phyloP scores from a whole-genome alignment of 257 asterid genomes.

The Solanum lycopersicoides region DNA sequence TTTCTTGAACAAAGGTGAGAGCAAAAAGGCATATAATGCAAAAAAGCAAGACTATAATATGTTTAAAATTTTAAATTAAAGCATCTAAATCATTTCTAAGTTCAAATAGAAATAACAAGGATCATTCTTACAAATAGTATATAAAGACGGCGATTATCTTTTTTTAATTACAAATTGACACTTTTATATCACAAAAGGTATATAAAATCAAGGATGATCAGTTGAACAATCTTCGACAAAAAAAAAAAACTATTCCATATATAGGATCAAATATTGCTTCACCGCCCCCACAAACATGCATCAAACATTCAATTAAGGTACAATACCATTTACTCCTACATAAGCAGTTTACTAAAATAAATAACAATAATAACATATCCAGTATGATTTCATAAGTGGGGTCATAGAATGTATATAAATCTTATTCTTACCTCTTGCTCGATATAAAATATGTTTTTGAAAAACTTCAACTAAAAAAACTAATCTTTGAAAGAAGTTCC shows the following conservation, averaged over 20 bases:
- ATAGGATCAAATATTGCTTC: background rate
- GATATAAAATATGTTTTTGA: fast-evolving
- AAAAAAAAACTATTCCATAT: background rate
- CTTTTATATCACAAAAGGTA: fast-evolving
- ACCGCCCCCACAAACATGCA: background rate
- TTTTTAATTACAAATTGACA: background rate
- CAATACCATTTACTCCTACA: background rate
- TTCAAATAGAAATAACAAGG: background rate
- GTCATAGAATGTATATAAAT: background rate
- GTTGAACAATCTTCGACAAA: background rate
- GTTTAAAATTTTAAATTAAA: background rate
- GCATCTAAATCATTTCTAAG: background rate
- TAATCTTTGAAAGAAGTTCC: background rate
- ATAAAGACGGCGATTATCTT: too few relatives aligned
- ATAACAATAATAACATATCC: too few relatives aligned
- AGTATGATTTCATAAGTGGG: too few relatives aligned
- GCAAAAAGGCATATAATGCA: background rate
- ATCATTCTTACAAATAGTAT: background rate
- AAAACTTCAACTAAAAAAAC: background rate
- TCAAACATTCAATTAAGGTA: background rate
- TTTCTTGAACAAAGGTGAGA: background rate
- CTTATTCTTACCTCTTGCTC: background rate
- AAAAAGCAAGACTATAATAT: background rate
- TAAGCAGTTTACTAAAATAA: background rate
- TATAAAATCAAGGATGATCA: background rate